Evolutionary conservation across 2,329 filamentous ascomycete genomes (phyloP).

Genomic region (Ceratocystis cacaofunesta): DNA sequence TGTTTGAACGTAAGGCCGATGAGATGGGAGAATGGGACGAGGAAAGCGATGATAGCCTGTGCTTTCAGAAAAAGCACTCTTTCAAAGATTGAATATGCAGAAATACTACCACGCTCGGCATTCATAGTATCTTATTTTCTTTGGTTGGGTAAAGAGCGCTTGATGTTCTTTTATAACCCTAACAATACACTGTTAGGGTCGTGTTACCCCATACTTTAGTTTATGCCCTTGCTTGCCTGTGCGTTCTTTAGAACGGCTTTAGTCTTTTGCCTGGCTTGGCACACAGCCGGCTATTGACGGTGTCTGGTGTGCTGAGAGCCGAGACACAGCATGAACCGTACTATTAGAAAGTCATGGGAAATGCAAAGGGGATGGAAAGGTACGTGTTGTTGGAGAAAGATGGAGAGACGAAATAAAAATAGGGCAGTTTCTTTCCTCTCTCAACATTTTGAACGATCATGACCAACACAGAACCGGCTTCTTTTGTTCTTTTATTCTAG

Average conservation of each 20-base stretch:
- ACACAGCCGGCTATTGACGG: conserved; percentile 8
- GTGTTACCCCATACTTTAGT: background rate
- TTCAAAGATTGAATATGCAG: too few relatives aligned
- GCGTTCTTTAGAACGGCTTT: background rate
- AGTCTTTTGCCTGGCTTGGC: conserved; percentile 1
- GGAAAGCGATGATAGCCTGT: background rate
- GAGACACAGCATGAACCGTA: background rate
- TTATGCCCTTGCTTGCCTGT: background rate
- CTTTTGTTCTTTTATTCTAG: background rate
- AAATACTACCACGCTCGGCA: too few relatives aligned
- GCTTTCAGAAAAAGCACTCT: too few relatives aligned
- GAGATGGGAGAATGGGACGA: background rate
- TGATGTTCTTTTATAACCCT: background rate
- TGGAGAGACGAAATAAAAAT: background rate
- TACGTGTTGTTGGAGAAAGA: background rate
- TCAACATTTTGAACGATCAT: background rate
- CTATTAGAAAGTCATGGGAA: background rate
- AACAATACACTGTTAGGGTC: background rate
- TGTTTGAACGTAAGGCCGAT: background rate
- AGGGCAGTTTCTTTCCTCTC: background rate
- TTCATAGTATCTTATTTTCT: too few relatives aligned
- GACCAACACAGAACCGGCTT: background rate
- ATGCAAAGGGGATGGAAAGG: background rate
- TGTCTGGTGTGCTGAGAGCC: conserved; percentile 1
- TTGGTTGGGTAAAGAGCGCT: too few relatives aligned